phyloP scores from a whole-genome alignment of 2,329 filamentous ascomycete species.

The Kalmusia sp. region DNA sequence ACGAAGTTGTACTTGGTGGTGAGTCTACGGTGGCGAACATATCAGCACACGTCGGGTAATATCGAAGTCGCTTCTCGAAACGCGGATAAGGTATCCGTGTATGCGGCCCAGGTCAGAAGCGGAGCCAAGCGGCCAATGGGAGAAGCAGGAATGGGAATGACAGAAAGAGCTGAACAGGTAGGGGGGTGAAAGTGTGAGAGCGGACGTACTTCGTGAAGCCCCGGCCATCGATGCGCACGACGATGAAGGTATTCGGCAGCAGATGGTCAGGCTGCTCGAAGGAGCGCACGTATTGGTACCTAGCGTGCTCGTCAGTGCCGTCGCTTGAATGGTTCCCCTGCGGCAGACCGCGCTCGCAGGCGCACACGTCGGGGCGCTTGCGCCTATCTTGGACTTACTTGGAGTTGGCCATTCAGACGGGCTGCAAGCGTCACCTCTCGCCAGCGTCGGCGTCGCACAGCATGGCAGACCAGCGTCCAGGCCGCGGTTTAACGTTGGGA shows the following conservation, averaged over 20 bases:
- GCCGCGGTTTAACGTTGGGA: no score
- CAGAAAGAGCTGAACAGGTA: not conserved
- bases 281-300: conserved; percentile 90
- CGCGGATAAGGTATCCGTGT: not conserved
- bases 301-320: conserved; percentile 47
- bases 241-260: conserved; percentile 92
- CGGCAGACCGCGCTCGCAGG: not conserved
- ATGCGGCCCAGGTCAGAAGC: conserved; percentile 13
- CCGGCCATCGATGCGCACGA: conserved; percentile 90
- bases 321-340: not conserved
- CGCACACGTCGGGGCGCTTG: not conserved
- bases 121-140: conserved; percentile 19
- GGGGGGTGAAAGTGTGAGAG: conserved; percentile 7
- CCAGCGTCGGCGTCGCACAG: conserved; percentile 11
- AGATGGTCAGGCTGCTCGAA: conserved; percentile 86
- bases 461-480: conserved; percentile 12
- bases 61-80: conserved; percentile 8
- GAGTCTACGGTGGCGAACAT: conserved; percentile 61
- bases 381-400: conserved; percentile 18
- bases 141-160: conserved; percentile 2
- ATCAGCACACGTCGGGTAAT: conserved; percentile 7
- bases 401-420: conserved; percentile 27
- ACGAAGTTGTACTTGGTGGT: conserved; percentile 82
- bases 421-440: not conserved
- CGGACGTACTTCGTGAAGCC: conserved; percentile 84